Evolutionary conservation across 208 protist species (phyloP), one percentile per base, ranked within the genome.

Genomic region (Acanthamoeba castellanii): DNA sequence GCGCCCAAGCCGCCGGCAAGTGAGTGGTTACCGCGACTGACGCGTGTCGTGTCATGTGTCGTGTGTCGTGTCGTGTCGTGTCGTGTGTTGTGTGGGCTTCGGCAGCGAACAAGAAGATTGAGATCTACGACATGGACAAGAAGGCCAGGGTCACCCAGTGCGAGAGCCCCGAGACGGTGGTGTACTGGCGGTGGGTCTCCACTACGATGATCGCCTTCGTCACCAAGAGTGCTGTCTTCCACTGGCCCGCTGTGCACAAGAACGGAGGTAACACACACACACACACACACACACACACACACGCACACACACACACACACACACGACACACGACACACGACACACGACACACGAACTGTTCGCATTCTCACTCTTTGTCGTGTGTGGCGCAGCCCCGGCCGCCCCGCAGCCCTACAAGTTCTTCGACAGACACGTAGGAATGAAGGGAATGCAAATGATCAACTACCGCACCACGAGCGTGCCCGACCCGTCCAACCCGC

Each of bases 131-230:
- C 74, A 82, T 82, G 74, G 74, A 82, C 37, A 82, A 82, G 42
- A 82, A 82, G 74, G 74, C 74, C 16, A 42, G 74, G 20, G 74
- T 82, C 11, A 52, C 74, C 30, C 11, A 9, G 22, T 82, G 74
- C 42, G 74, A 82, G 74, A 82, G 74, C 30, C 74, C 74, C 5
- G 99, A 99, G 92, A 97, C 98, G 66, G 98, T 99, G 0, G 97
- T 99, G 11, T 99, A 98, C 97, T 99, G 99, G 99, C 98, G 98
- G 91, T 99, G 99, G 99, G 97, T 99, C 52, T 98, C 98, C 78
- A 93, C 96, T 32, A 98, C 97, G 66, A 99, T 98, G 42, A 96
- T 99, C 13, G 99, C 98, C 32, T 90, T 99, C 2, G 98, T 99
- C 18, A 99, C 99, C 8, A 95, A 95, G 20, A 99, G 95, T 1